Percentiles rank a stretch among this genome's conserved stretches.
phyloP scores from a whole-genome alignment of 1,139 yeast species.

The Candida buenavistaensis region DNA sequence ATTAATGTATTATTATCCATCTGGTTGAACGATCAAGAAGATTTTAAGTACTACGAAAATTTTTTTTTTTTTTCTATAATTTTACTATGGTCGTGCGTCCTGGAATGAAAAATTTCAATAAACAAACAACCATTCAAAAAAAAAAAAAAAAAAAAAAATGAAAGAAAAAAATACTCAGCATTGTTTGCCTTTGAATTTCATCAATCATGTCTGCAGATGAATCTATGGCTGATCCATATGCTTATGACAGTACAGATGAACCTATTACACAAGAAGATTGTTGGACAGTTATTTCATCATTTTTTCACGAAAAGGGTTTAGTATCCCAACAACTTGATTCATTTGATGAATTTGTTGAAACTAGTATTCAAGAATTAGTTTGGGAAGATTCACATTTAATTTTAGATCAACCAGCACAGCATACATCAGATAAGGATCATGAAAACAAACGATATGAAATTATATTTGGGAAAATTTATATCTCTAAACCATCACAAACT shows the following conservation, averaged over 20 bases:
- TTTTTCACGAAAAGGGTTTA: slow-evolving; percentile 93
- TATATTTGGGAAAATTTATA: slow-evolving; percentile 92
- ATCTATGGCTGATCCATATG: slow-evolving; percentile 53
- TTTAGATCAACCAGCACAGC: slow-evolving; percentile 97
- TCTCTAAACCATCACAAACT: slow-evolving; percentile 96
- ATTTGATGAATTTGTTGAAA: slow-evolving; percentile 95
- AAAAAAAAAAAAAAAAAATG: background rate
- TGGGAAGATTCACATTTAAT: slow-evolving; percentile 95
- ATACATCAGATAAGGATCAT: slow-evolving; percentile 85
- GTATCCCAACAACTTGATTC: slow-evolving; percentile 98
- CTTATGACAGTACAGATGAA: slow-evolving; percentile 57
- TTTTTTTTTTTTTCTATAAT: no score
- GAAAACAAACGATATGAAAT: slow-evolving; percentile 92
- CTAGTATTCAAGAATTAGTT: slow-evolving; percentile 94
- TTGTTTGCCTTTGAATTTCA: background rate
- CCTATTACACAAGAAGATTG: slow-evolving; percentile 97
- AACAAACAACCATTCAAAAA: background rate
- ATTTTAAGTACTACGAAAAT: no score
- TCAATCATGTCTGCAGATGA: slow-evolving; percentile 15
- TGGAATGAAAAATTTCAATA: background rate
- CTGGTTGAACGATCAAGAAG: no score
- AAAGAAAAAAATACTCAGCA: slow-evolving; percentile 1
- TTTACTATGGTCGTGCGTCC: no score
- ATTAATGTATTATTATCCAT: slow-evolving; percentile 4
- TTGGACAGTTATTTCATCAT: slow-evolving; percentile 97